Evolutionary conservation across 257 asterid genomes (phyloP), one percentile per base, ranked within the genome.

Genomic region (Rauvolfia tetraphylla): DNA sequence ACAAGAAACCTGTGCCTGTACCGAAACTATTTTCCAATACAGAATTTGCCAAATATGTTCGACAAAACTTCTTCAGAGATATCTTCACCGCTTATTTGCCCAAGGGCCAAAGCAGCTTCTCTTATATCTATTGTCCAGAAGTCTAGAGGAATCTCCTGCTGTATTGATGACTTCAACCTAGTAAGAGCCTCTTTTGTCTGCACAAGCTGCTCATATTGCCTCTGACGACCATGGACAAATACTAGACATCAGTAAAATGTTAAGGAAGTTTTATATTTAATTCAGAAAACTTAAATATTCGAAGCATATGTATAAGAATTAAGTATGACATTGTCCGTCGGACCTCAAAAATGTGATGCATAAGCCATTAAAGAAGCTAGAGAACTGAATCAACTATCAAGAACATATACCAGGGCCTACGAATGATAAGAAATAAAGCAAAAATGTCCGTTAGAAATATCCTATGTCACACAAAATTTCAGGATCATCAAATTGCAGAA

Each of bases 141-240:
- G 79, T 95, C 99, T 0, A 92, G 81, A 6, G 99, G 98, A 22
- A 95, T 85, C 76, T 87, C 97, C 82, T 95, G 96, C 80, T 85
- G 87, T 36, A 95, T 91, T 0, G 97, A 95, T 33, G 86, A 82
- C 70, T 84, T 83, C 81, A 95, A 68, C 89, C 97, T 89, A 49
- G 82, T 2, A 57, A 95, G 87, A 65, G 98, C 93, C 74, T 92
- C 97, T 80, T 82, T 87, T 0, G 97, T 84, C 39, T 91, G 90
- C 82, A 92, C 89, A 72, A 92, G 98, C 88, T 95, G 98, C 90
- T 91, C 98, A 17, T 89, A 89, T 80, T 92, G 99, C 83, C 98
- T 89, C 98, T 94, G 90, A 44, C 33, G 62, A 78, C 41, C 65
- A 65, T 34, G 51, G 68, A 17, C 34, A 71, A 79, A 56, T 11